A percentile compares a stretch with the other conserved stretches of the same genome.
Conservation (phyloP, 495 filamentous ascomycete genomes). For the Aspergillus campestris region DNA sequence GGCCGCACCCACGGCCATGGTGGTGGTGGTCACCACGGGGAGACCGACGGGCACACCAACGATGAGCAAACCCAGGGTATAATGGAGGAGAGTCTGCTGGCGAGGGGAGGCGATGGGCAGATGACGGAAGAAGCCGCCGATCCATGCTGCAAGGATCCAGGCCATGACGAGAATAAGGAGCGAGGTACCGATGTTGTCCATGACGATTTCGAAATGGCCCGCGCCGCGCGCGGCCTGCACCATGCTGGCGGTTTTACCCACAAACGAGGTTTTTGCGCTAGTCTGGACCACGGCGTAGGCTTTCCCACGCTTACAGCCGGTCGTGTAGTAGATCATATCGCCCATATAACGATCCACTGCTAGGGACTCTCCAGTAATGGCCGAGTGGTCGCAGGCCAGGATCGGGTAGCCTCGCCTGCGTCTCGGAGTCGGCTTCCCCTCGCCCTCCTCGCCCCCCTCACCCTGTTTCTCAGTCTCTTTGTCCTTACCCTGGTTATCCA, state of each 20-base stretch:
- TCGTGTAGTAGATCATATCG: slow-evolving; percentile 60
- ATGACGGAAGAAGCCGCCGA: slow-evolving; percentile 64
- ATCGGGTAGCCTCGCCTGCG: slow-evolving; percentile 44
- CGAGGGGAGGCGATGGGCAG: slow-evolving; percentile 56
- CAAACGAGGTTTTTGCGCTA: slow-evolving; percentile 58
- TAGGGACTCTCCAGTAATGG: slow-evolving; percentile 66
- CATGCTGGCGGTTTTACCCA: slow-evolving; percentile 60
- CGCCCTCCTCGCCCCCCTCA: slow-evolving; percentile 4
- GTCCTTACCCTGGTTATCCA: neutral
- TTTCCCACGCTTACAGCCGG: slow-evolving; percentile 66
- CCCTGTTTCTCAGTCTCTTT: slow-evolving; percentile 8
- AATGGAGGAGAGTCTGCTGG: slow-evolving; percentile 50
- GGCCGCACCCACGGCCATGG: slow-evolving; percentile 91
- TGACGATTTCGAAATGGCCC: slow-evolving; percentile 70
- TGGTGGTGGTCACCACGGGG: slow-evolving; percentile 90
- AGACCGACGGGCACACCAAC: slow-evolving; percentile 95
- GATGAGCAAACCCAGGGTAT: slow-evolving; percentile 69
- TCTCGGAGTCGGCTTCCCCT: slow-evolving; percentile 8
- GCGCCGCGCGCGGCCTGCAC: slow-evolving; percentile 59
- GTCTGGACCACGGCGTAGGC: slow-evolving; percentile 55
- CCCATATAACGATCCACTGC: slow-evolving; percentile 69
- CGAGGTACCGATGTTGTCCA: slow-evolving; percentile 66
- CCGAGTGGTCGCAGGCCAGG: slow-evolving; percentile 61
- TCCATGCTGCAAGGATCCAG: slow-evolving; percentile 61
- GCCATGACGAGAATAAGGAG: slow-evolving; percentile 59